A percentile compares a stretch with the other conserved stretches of the same genome.
phyloP scores from a whole-genome alignment of 768 basidiomycete genomes.

The Lepiota brunneoincarnata region DNA sequence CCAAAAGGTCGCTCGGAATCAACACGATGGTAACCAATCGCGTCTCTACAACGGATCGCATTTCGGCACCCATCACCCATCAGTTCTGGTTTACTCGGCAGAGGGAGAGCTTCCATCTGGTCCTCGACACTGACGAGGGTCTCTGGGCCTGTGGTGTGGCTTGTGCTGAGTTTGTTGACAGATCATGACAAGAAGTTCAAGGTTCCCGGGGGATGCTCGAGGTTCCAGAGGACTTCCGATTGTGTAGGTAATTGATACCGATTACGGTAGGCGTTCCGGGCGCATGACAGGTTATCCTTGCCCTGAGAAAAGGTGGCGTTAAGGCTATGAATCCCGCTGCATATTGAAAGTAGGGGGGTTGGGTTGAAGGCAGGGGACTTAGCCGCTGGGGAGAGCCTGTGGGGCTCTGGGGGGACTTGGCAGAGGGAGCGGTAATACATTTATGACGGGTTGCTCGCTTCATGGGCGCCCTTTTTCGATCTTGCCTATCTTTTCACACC shows the following conservation, averaged over 20 bases:
- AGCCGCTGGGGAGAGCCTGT: no score
- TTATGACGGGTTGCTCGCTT: neutral
- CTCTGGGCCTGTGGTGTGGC: neutral
- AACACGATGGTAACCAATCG: neutral
- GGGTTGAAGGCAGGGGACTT: no score
- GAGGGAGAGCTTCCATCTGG: no score
- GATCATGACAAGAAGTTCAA: conserved; percentile 8
- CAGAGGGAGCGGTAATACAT: neutral
- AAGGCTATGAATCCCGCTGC: neutral
- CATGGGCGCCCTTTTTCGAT: no score
- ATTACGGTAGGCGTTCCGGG: conserved; percentile 4
- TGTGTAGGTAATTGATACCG: neutral
- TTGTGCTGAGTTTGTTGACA: neutral
- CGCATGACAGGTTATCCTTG: conserved; percentile 1
- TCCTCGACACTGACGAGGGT: neutral
- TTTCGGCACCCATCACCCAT: no score
- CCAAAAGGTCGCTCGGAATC: neutral
- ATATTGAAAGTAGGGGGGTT: no score
- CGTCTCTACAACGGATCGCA: neutral
- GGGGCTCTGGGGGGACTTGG: no score
- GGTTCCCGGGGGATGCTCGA: neutral
- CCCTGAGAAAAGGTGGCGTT: conserved; percentile 6
- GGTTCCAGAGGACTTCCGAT: neutral
- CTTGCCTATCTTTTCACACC: neutral
- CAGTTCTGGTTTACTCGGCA: no score